Conservation (phyloP, 2,329 filamentous ascomycete genomes). For the Clarireedia monteithiana region DNA sequence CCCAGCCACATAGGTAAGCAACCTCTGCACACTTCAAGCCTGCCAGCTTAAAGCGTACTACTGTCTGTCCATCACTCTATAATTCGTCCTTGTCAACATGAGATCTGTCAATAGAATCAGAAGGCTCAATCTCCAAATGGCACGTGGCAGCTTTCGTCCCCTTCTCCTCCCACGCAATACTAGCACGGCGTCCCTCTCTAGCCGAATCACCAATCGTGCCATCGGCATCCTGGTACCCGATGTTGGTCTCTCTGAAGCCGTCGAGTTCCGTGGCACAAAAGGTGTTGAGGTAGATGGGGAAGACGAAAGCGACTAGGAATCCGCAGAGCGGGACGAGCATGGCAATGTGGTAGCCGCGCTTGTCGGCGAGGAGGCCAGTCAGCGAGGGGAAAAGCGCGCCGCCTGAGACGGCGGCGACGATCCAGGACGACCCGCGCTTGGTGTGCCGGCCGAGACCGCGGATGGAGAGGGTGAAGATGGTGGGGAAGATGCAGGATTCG, state of each 20-base stretch:
- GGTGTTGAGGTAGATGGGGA: slow-evolving; percentile 30
- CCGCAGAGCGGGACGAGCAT: slow-evolving; percentile 29
- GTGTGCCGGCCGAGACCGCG: slow-evolving; percentile 71
- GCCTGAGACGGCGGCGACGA: slow-evolving; percentile 42
- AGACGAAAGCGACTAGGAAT: slow-evolving; percentile 30
- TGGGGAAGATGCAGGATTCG: slow-evolving; percentile 75
- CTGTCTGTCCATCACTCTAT: not conserved
- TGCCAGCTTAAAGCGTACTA: not conserved
- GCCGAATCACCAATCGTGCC: not conserved
- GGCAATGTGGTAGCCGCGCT: slow-evolving; percentile 10
- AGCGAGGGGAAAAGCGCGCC: slow-evolving; percentile 23
- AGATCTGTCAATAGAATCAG: not conserved
- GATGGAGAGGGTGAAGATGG: slow-evolving; percentile 72
- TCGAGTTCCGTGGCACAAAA: slow-evolving; percentile 29
- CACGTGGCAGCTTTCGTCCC: not conserved
- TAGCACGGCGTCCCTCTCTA: not conserved
- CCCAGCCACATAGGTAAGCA: not conserved
- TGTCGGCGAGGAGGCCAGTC: slow-evolving; percentile 11
- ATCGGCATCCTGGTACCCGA: slow-evolving; percentile 24
- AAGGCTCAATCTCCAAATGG: not conserved
- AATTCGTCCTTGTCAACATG: not conserved
- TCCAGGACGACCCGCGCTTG: slow-evolving; percentile 70
- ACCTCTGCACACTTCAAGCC: not conserved
- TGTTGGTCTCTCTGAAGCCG: slow-evolving; percentile 30
- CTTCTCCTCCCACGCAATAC: slow-evolving; percentile 1